Percentiles rank a stretch among this genome's conserved stretches.
Evolutionary conservation across 768 basidiomycete species (phyloP).

Genomic region (Trichaptum fuscoviolaceum): DNA sequence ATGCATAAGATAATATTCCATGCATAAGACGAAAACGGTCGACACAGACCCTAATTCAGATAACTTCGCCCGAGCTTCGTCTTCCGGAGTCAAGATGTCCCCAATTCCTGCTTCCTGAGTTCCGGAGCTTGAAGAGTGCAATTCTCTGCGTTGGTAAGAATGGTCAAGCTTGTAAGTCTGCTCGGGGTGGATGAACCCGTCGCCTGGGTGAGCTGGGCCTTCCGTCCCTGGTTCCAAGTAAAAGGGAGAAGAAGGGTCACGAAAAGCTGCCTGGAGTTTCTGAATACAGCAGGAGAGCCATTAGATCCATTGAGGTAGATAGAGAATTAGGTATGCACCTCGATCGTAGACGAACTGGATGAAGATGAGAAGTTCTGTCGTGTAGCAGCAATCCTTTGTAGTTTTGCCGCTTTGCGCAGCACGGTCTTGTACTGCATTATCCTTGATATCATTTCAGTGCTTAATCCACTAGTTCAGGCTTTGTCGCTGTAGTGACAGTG

Average conservation of each 20-base stretch:
- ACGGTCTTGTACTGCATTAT: background rate
- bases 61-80: conserved; percentile 40
- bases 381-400: background rate
- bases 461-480: background rate
- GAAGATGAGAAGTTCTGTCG: background rate
- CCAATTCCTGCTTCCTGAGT: background rate
- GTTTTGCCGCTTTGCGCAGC: no score
- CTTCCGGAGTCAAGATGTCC: conserved; percentile 9
- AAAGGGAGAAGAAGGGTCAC: conserved; percentile 61
- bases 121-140: conserved; percentile 1
- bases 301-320: background rate
- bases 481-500: no score
- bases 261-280: conserved; percentile 59
- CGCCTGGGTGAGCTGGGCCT: conserved; percentile 58
- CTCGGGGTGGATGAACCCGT: conserved; percentile 13
- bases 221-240: conserved; percentile 52
- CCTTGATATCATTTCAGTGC: background rate
- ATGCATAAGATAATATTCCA: background rate
- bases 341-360: background rate
- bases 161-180: conserved; percentile 4
- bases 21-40: background rate
- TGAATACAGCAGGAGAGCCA: conserved; percentile 18
- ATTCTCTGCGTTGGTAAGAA: conserved; percentile 1
- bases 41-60: conserved; percentile 34
- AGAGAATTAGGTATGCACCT: background rate